Base-by-base conservation (phyloP, 306 rosid species). In the Corylus avellana region DNA sequence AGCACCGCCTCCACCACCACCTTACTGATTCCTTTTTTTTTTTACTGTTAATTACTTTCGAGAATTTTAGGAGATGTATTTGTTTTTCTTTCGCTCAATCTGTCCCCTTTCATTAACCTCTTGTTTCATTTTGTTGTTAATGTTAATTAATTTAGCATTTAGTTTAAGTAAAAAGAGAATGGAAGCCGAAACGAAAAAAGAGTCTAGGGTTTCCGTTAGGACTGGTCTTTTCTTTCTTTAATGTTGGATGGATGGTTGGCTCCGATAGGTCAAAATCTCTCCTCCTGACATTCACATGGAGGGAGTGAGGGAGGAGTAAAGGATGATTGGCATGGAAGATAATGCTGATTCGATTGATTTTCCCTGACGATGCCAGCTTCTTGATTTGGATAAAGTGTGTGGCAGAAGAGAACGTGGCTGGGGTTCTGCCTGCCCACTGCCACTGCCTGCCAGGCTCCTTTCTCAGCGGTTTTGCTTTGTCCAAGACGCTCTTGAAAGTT, bases 1-100 rank as follows among this genome's bases (percentile, higher is more conserved):
- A 75, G 87, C 92, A 39, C 85, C 81, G 39, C 89, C 84, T 10
- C 88, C 88, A 3, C 92, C 90, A 12, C 96, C 93, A 3, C 94
- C 94, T 70, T 92, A 85, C 75, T 92, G 84, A 89, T 12, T 9
- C 56, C 16, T 8, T 1, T 54, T 7, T 1, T 4, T 4, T 4
- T 48, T 6, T 44, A 1, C 17, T 49, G 1, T 22, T 53, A 53
- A 1, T 27, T 42, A 17, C 8, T 39, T 7, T 17, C 68, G 58
- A 76, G 81, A 79, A 84, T 53, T 68, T 59, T n/a, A 46, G 51
- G 18, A 64, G 49, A 11, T 25, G 66, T 11, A 2, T 59, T 56
- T 10, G 5, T 72, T 72, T 16, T 48, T 10, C 50, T 22, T 11
- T 8, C 3, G 8, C 27, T 3, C 8, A 0, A 18, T 18, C 47